A percentile compares a stretch with the other conserved stretches of the same genome.
phyloP scores from a whole-genome alignment of 306 rosid species.

The Astragalus glycyphyllos region DNA sequence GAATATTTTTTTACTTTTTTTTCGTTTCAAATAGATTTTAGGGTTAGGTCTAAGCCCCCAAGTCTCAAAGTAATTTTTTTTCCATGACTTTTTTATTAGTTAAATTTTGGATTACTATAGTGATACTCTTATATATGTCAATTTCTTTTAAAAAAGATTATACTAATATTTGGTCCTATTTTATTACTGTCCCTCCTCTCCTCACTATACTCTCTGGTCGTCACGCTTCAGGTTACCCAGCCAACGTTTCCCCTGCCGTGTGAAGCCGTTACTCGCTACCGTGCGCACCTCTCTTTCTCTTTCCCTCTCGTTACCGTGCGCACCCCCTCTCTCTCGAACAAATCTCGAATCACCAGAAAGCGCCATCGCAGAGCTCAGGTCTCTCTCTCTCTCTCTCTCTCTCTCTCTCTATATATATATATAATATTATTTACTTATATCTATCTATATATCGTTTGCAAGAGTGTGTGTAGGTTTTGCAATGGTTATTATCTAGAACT shows the following conservation, averaged over 20 bases:
- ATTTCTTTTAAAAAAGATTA: no score
- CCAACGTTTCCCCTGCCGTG: slow-evolving; percentile 41
- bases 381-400: slow-evolving; percentile 25
- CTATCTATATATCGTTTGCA: slow-evolving; percentile 6
- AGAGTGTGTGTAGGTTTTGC: slow-evolving; percentile 53
- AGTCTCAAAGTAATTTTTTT: no score
- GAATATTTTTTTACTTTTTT: no score
- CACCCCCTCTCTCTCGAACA: slow-evolving; percentile 10
- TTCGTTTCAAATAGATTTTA: no score
- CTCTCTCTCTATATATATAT: neutral
- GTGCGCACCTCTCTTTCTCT: slow-evolving; percentile 58
- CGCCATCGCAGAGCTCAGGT: slow-evolving; percentile 48
- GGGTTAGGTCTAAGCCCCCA: no score
- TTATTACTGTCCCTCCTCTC: neutral
- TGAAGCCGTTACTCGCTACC: slow-evolving; percentile 53
- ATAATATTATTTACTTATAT: neutral
- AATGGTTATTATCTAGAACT: slow-evolving; percentile 35
- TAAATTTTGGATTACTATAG: no score
- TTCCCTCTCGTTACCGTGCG: neutral
- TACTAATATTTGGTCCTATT: no score
- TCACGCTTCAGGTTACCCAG: slow-evolving; percentile 61
- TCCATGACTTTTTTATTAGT: no score
- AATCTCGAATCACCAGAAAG: slow-evolving; percentile 33
- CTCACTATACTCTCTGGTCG: slow-evolving; percentile 18
- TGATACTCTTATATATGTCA: no score